Evolutionary conservation across 2,329 filamentous ascomycete genomes (phyloP), one percentile per base, ranked within the genome.

Genomic region (Pleurostoma richardsiae): DNA sequence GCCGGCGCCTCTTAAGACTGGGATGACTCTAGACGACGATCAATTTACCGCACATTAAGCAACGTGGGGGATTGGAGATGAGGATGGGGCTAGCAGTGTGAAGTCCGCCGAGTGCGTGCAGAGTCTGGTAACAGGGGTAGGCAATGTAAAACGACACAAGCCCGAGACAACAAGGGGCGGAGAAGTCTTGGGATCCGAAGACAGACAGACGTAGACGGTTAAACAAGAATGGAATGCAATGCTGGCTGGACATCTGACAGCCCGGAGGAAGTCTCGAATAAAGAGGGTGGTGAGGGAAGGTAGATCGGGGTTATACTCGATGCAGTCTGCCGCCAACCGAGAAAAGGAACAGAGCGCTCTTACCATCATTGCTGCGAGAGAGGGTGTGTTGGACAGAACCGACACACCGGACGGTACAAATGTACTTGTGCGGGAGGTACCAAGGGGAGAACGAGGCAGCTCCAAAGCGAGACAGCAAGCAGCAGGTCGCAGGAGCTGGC

Each of bases 361-460:
- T 74, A 76, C 73, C 73, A 76, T 76, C 61, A 64, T 71, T 63
- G 64, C 60, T 64, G 63, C 62, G 56, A 63, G 58, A 64, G 58
- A 65, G 63, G 60, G 60, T 64, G 61, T 61, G 65, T 62, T 60
- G 58, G 60, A 65, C 62, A 64, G 53, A 60, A 52, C 54, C 51
- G 57, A 54, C 54, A 56, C 56, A 58, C 19, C 57, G 55, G 56
- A 57, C 58, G 57, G 58, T 56, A 59, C 50, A 48, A 36, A 47
- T 48, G 49, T 54, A 52, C 42, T 49, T 53, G 27, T 38, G 41
- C 41, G 44, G 47, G 44, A 47, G 41, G 52, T 52, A 51, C 48
- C 45, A 39, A 42, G 36, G 42, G 43, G 41, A 41, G 31, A 27
- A n/a, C 11, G 41, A 30, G 30, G 30, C 30, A 43, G 30, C 19